Conservation (phyloP, 495 filamentous ascomycete genomes). For the Penicillium cataractarum region DNA sequence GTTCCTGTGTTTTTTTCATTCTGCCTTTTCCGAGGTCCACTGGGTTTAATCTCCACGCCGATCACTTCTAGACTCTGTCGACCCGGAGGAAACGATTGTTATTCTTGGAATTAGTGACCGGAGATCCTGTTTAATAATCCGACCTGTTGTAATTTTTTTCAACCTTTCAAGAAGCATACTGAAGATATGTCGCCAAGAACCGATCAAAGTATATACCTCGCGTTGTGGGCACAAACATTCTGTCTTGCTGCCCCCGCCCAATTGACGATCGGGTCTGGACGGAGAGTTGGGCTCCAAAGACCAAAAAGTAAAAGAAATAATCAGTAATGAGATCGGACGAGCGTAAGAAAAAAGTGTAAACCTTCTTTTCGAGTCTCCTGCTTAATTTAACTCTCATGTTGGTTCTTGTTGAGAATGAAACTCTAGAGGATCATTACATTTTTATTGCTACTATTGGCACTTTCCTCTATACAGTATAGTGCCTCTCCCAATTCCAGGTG, state of each 20-base stretch:
- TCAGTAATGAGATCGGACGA: not conserved
- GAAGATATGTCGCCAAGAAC: not conserved
- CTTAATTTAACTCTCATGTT: constrained; percentile 3
- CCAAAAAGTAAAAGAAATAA: no score
- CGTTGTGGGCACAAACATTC: constrained; percentile 20
- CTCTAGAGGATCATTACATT: not conserved
- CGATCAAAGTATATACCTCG: not conserved
- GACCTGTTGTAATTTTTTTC: no score
- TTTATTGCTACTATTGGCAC: not conserved
- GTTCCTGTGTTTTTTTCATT: not conserved
- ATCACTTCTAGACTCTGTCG: constrained; percentile 14
- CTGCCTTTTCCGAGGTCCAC: constrained; percentile 17
- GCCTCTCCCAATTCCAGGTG: not conserved
- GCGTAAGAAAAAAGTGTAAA: not conserved
- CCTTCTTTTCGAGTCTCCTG: not conserved
- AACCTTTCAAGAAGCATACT: no score
- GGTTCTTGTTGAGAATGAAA: not conserved
- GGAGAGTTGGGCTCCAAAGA: constrained; percentile 2
- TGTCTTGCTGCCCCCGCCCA: not conserved
- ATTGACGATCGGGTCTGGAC: constrained; percentile 9
- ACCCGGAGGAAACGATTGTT: not conserved
- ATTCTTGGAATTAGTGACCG: not conserved
- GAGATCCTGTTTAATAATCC: constrained; percentile 10
- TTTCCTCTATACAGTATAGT: constrained; percentile 8
- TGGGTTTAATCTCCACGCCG: constrained; percentile 1